phyloP scores from a whole-genome alignment of 352 stramenopile species.

The Phytophthora syringae region DNA sequence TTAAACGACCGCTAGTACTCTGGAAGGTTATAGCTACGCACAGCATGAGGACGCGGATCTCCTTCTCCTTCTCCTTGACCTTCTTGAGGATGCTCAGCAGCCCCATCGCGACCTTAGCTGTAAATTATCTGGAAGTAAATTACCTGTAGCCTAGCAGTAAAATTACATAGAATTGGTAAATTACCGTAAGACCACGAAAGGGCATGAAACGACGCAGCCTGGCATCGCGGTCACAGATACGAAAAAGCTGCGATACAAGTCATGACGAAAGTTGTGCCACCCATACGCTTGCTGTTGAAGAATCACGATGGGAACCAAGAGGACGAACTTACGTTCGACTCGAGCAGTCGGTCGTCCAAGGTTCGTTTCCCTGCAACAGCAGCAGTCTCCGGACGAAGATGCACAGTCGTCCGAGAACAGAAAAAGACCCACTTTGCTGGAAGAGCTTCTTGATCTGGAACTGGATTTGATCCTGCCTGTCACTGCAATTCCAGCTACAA shows the following conservation, averaged over 20 bases:
- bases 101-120: conserved; percentile 64
- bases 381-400: conserved; percentile 19
- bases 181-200: conserved; percentile 1
- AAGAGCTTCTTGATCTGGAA: conserved; percentile 57
- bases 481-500: conserved; percentile 10
- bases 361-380: conserved; percentile 20
- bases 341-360: conserved; percentile 12
- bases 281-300: conserved; percentile 6
- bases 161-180: too few relatives aligned
- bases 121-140: conserved; percentile 3
- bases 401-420: background rate
- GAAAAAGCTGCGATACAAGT: too few relatives aligned
- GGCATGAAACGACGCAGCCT: conserved; percentile 28
- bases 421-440: conserved; percentile 38
- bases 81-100: conserved; percentile 96
- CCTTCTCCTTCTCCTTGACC: conserved; percentile 99
- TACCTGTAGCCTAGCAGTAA: too few relatives aligned
- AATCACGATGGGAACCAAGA: conserved; percentile 40
- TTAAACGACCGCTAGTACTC: background rate
- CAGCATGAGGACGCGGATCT: conserved; percentile 98
- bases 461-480: conserved; percentile 43
- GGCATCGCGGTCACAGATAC: too few relatives aligned
- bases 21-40: conserved; percentile 36
- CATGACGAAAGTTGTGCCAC: conserved; percentile 33
- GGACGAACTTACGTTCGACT: conserved; percentile 15